Evolutionary conservation across 192 early-diverging fungal genomes (phyloP), one percentile per base, ranked within the genome.

Genomic region (Coemansia sp.): DNA sequence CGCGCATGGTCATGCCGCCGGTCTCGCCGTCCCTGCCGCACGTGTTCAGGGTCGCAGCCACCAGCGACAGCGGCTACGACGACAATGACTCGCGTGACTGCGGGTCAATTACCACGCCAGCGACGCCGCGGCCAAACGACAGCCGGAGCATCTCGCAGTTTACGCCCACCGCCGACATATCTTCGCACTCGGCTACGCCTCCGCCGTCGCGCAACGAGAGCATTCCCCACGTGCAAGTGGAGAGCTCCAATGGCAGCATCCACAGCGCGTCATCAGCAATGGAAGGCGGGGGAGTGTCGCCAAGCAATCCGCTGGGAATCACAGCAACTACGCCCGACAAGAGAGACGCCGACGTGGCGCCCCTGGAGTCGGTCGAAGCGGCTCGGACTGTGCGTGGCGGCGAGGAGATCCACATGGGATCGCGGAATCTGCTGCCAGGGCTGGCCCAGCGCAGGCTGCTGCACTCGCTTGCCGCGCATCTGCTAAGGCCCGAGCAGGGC

Each of bases 1-100:
- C 27, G 33, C 20, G 29, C 20, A 63, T 64, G 61, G 15, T 43
- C 3, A 41, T 43, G 62, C 70, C 70, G 0, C 62, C 70, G 2
- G 62, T 51, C 20, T 66, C 65, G 29, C 49, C 47, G 66, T 52
- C 60, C 44, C 15, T 66, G 65, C 65, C 42, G 42, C 63, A 43
- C 63, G 63, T 65, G 63, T 65, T 65, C 24, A 36, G 24, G 12
- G 24, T 27, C 42, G 63, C 38, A 13, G 34, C 38, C 16, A 44
- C n/a, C 13, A 44, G 24, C 36, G 40, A 42, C 34, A 63, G 62
- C 29, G 54, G 54, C 27, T 57, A 57, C 29, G 54, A 57, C 54
- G 54, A 57, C 54, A 31, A 31, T 15, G 29, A 29, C 12, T 51
- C 20, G 20, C 49, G 49, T 20, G 49, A 51, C 10, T 51, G 49